Base-by-base conservation (phyloP, 805 yeast species). In the Myxozyma sirexii region DNA sequence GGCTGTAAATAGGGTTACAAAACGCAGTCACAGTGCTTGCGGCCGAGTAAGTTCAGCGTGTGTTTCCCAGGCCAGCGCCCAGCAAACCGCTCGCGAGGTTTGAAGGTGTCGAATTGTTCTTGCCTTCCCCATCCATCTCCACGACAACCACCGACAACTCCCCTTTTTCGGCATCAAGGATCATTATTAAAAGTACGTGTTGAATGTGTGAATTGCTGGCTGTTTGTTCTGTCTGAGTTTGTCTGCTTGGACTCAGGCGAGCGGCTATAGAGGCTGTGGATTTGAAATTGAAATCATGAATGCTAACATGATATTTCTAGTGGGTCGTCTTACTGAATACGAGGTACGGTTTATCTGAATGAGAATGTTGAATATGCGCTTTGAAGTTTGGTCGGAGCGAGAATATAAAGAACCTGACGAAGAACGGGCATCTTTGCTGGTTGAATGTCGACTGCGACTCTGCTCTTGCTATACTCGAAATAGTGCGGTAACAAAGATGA, bases 261-360 rank as follows among this genome's bases (percentile, higher is more conserved):
- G 43, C 1, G 35, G 10, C 21, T 10, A 37, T 23, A n/a, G 39
- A 33, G 12, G 33, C 21, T 24, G 51, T 8, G 41, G 39, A 47
- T 17, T 17, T 27, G 13, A 6, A 21, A 23, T 17, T 47, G 24
- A 4, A 45, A 35, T 47, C 26, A 27, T 21, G 26, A 47, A n/a
- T 33, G 41, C 49, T 54, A 54, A 54, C 57, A 17, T 15, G 3
- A 31, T 48, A 13, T 48, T 37, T 17, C 33, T 51, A 62, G 66
- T 62, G 66, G 57, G 66, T 47, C 65, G 66, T 56, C 66, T 62
- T 55, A 52, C 62, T 57, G 66, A 62, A 60, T 62, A 47, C 66
- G 64, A 62, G 61, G 64, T 60, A 57, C 33, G 64, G n/a, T 24
- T 15, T 21, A 13, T 24, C 21, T n/a, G 24, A 8, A 37, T 5